A percentile compares a stretch with the other conserved stretches of the same genome.
These are phyloP conservation scores for Fusarium heterosporum DNA, from an alignment of 2,329 filamentous ascomycete genomes.

Conservation along the genomic window DNA sequence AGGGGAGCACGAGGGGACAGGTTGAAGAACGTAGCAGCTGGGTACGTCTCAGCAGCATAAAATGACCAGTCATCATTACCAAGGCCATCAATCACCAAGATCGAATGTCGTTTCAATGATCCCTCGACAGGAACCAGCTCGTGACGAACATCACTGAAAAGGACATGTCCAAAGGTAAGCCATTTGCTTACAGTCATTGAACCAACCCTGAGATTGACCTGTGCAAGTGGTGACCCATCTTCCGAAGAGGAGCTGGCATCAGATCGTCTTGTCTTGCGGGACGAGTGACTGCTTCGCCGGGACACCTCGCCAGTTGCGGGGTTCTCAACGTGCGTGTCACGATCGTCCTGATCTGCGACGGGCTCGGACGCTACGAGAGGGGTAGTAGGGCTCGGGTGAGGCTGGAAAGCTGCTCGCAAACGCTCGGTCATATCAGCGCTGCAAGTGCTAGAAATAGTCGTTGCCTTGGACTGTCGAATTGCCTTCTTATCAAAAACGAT, in stretches of 20 bases:
- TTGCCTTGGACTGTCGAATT: conserved; percentile 52
- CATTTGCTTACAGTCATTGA: conserved; percentile 90
- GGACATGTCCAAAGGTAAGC: conserved; percentile 85
- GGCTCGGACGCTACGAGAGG: conserved; percentile 59
- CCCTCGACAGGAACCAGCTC: conserved; percentile 65
- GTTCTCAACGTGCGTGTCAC: conserved; percentile 33
- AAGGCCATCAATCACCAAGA: conserved; percentile 84
- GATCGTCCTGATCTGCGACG: conserved; percentile 44
- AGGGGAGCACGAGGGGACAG: conserved; percentile 70
- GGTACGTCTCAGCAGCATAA: conserved; percentile 84
- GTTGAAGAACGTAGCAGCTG: conserved; percentile 80
- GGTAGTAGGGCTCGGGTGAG: conserved; percentile 56
- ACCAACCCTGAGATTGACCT: conserved; percentile 81
- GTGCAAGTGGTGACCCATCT: conserved; percentile 72
- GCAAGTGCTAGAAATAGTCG: conserved; percentile 62
- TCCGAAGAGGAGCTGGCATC: conserved; percentile 62
- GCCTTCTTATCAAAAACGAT: conserved; percentile 51
- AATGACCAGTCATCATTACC: conserved; percentile 92
- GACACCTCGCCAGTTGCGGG: conserved; percentile 49
- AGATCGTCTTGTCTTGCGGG: conserved; percentile 55
- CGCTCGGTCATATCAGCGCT: conserved; percentile 67
- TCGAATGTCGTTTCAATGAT: conserved; percentile 63
- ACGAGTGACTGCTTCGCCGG: conserved; percentile 49
- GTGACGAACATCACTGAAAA: conserved; percentile 83
- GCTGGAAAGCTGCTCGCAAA: conserved; percentile 62